Evolutionary conservation across 225 moss, liverwort and hornwort species (phyloP).

Genomic region (Pseudoscleropodium purum): DNA sequence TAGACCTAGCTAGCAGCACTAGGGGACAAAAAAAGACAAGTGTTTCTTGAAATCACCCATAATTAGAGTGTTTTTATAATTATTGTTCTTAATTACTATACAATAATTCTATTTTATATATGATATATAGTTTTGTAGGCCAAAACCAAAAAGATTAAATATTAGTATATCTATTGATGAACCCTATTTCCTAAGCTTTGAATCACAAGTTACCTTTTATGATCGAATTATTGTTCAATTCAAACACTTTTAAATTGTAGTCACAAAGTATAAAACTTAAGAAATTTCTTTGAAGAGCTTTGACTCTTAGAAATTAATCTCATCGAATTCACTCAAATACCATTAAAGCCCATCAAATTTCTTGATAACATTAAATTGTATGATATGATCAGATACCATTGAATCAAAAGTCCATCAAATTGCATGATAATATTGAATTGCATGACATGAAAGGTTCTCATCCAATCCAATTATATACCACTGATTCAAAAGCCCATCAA

Average conservation of each 20-base stretch:
- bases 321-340: not conserved
- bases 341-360: no score
- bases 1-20: no score
- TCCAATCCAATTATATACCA: accelerated
- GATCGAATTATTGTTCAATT: not conserved
- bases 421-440: no score
- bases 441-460: no score
- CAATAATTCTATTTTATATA: not conserved
- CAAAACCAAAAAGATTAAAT: not conserved
- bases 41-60: no score
- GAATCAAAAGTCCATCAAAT: no score
- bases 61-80: not conserved
- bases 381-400: not conserved
- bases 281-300: not conserved
- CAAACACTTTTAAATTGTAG: not conserved
- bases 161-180: not conserved
- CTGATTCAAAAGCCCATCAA: no score
- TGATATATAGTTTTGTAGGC: not conserved
- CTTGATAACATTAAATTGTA: no score
- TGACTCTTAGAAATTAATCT: not conserved
- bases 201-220: not conserved
- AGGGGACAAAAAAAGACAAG: no score
- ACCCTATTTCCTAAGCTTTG: not conserved
- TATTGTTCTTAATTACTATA: no score
- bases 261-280: not conserved